Base-by-base conservation (phyloP, 2,329 filamentous ascomycete genomes). In the Ilyonectria mors-panacis region DNA sequence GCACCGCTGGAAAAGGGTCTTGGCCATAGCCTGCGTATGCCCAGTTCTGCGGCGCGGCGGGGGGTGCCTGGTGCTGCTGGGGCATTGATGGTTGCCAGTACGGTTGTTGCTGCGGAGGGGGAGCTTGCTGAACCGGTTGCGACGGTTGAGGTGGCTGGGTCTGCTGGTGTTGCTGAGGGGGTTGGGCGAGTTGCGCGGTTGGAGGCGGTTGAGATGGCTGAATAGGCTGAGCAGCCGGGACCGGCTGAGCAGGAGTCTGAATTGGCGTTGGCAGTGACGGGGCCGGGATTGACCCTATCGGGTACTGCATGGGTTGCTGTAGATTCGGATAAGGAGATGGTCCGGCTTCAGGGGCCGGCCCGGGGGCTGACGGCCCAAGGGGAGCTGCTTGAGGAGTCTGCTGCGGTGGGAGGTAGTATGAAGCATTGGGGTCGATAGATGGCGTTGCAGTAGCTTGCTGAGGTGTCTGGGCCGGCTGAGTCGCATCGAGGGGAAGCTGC, bases 1-100 rank as follows among this genome's bases (percentile, higher is more conserved):
- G 89, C 30, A 88, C 85, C 2, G 87, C 84, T 1, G 92, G 92
- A 75, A 94, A 93, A 3, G 87, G 82, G 26, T 91, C 88, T 74
- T 89, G 88, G 3, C 80, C 82, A 73, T 89, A 91, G 7, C 85
- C 83, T 12, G 78, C 68, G 67, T 89, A 88, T 3, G 80, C 81
- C 71, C 81, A 81, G n/a, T 76, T 78, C 65, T 82, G 83, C 9
- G 83, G 79, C 60, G 81, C 85, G 63, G 71, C 75, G 10, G 75
- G 66, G 44, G 78, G 66, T 26, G 69, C 57, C 53, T 73, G 71
- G 23, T 77, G 78, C 19, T 78, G 76, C 53, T 79, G 75, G 42
- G 78, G 78, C 57, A 74, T 70, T 30, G 79, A 73, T 51, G 77
- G 79, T 35, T 80, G 79, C 80, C 80, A 81, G 69, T 81, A 81